Evolutionary conservation across 108 stramenopile genomes (phyloP), one percentile per base, ranked within the genome.

Genomic region (Nitzschia sp.): DNA sequence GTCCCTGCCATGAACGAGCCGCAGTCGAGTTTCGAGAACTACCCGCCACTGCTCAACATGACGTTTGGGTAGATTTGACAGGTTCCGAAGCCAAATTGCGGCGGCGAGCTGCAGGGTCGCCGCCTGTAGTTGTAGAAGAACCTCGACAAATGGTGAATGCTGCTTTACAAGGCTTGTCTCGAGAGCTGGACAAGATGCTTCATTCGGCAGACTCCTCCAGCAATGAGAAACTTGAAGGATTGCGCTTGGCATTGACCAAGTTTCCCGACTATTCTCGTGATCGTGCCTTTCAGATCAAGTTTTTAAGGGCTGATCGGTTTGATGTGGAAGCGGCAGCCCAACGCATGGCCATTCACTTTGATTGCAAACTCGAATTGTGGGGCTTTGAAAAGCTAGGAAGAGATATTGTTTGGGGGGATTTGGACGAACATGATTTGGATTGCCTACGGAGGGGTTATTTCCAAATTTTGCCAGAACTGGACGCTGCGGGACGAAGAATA

Each of bases 241-340:
- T 58, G 23, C 26, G 17, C 15, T 28, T 58, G 66, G 56, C 72
- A 6, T 0, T 74, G 57, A 21, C 32, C 11, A 26, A 34, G 30
- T 48, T 29, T 33, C 68, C 58, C 1, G 45, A 62, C 28, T 72
- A 71, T 28, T 54, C 66, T 4, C 6, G 46, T 1, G 36, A 63
- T 30, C 21, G 8, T 3, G n/a, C 57, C 45, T 77, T 77, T 67
- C 55, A 49, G 11, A 65, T 77, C 21, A 64, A 51, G 19, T 77
- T 77, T 53, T 64, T 77, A 24, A 49, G 76, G 21, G 56, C 71
- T 5, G 76, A 77, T 30, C 36, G 26, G n/a, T 77, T 72, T 26
- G 71, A 77, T 72, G 62, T 64, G 0, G 26, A 4, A 19, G 18
- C 32, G 1, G 71, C 76, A 13, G 76, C 76, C 13, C 15, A 26